These are phyloP conservation scores for Ascochyta rabiei DNA, from an alignment of 2,329 filamentous ascomycete species.

Conservation along the genomic window DNA sequence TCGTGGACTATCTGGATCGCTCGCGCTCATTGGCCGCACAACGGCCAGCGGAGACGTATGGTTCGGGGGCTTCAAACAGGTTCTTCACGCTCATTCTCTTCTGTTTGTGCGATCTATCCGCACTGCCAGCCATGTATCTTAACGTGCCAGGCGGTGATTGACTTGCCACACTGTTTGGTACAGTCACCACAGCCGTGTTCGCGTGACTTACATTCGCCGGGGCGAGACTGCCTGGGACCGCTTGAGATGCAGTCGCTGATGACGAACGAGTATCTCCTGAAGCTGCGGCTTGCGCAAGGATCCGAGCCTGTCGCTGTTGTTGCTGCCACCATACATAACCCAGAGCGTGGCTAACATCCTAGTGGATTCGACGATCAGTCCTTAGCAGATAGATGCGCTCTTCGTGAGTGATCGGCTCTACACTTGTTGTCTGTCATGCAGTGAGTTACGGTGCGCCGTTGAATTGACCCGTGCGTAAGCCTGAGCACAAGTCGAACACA, in stretches of 20 bases:
- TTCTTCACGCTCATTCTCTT: neutral
- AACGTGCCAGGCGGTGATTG: neutral
- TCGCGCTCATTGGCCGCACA: neutral
- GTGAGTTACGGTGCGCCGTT: too few species aligned
- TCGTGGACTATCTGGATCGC: neutral
- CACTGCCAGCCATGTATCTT: neutral
- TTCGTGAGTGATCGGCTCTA: neutral
- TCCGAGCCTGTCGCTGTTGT: neutral
- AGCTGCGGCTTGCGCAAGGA: neutral
- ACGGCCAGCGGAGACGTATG: neutral
- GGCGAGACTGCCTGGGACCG: neutral
- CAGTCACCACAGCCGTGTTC: neutral
- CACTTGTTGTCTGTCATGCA: too few species aligned
- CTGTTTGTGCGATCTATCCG: neutral
- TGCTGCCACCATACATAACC: neutral
- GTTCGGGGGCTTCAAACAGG: neutral
- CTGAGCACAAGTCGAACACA: neutral
- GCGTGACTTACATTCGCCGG: neutral
- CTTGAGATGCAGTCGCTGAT: neutral
- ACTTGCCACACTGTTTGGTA: neutral
- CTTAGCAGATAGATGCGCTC: neutral
- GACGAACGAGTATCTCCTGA: neutral
- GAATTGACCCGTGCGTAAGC: neutral
- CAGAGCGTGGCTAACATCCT: neutral
- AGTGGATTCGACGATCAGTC: neutral